Evolutionary conservation across 148 eudicot genomes (phyloP), one percentile per base, ranked within the genome.

Genomic region (Cornus kousa): DNA sequence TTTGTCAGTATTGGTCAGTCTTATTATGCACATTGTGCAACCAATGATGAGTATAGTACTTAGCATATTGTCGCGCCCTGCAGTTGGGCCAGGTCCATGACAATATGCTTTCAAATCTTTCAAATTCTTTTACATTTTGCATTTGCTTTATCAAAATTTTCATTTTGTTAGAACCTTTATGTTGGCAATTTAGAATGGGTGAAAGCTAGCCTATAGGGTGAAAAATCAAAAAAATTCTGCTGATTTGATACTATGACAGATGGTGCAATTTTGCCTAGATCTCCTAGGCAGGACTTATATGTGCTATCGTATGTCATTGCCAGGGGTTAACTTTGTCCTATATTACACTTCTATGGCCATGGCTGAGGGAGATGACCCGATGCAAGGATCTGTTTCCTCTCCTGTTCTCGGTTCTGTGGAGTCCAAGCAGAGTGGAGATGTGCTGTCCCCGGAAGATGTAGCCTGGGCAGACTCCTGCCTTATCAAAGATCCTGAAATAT

Each of bases 381-480:
- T 67, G 40, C 89, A 83, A 71, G 84, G 74, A 32, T 67, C 66
- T 70, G 28, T 43, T 55, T 66, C 68, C 71, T 73, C 86, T 4
- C 13, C 40, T 43, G 43, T 50, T 70, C 33, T 74, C 22, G 80
- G 81, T 65, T 72, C 81, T 39, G 19, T 68, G 19, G 79, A 78
- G 60, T 68, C 80, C 35, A 65, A 74, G 69, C 78, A 75, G 72
- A 67, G 60, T 77, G 81, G 62, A 78, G 80, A 66, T 46, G 66
- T 73, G 73, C 79, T 81, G 77, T 88, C 91, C 17, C 83, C 74
- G 20, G 90, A 84, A 73, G 96, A 90, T 88, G 10, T 91, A 67
- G 88, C 87, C 43, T 91, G 96, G 96, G 96, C 84, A 0, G 94
- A 94, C 76, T 94, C 98, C 59, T 94, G 94, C 80, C 82, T 90